These are phyloP conservation scores for Trifolium dubium DNA, from an alignment of 306 rosid genomes.

Conservation along the genomic window DNA sequence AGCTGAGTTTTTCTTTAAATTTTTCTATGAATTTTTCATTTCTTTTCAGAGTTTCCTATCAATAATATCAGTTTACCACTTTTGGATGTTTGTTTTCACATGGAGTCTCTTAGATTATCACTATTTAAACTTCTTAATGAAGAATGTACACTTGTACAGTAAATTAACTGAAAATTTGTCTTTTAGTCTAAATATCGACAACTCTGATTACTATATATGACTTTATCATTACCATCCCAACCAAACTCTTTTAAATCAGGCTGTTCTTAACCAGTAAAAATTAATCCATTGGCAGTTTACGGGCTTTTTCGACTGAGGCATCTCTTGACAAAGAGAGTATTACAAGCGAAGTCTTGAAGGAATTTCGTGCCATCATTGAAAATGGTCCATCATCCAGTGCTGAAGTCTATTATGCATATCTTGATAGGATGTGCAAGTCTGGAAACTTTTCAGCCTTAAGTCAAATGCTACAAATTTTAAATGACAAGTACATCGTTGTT, in stretches of 20 bases:
- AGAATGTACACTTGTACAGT: neutral
- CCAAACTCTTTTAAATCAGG: conserved; percentile 24
- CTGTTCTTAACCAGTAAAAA: conserved; percentile 38
- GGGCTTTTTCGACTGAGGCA: conserved; percentile 50
- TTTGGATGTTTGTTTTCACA: conserved; percentile 13
- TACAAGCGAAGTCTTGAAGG: conserved; percentile 45
- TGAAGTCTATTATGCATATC: conserved; percentile 40
- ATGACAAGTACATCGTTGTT: conserved; percentile 45
- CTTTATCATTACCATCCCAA: conserved; percentile 33
- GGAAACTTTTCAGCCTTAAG: conserved; percentile 54
- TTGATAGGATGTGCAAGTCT: conserved; percentile 47
- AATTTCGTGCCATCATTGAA: conserved; percentile 50
- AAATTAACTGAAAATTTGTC: neutral
- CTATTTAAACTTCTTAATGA: conserved; percentile 23
- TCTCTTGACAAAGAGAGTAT: conserved; percentile 50
- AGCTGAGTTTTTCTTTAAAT: neutral
- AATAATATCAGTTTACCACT: neutral
- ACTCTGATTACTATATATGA: conserved; percentile 11
- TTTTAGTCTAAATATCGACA: conserved; percentile 10
- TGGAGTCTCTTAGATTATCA: neutral
- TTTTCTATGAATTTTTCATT: neutral
- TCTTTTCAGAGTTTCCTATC: conserved; percentile 5
- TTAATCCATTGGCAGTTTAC: conserved; percentile 44
- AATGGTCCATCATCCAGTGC: conserved; percentile 41
- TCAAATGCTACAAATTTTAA: conserved; percentile 54